These are phyloP conservation scores for Podospora sp. DNA, from an alignment of 495 filamentous ascomycete species.

Conservation along the genomic window DNA sequence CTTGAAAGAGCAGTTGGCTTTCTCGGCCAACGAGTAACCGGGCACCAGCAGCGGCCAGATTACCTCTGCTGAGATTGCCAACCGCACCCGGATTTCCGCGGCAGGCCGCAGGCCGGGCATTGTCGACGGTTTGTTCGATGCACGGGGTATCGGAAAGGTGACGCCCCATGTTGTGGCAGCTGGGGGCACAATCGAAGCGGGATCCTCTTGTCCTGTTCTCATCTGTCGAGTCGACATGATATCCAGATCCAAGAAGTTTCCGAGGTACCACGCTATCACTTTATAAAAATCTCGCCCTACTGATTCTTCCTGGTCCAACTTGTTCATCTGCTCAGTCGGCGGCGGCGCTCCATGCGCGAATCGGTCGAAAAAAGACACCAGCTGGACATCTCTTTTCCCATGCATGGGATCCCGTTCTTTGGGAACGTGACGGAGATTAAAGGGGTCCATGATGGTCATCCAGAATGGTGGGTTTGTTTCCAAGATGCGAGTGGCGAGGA, in stretches of 20 bases:
- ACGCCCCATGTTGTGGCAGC: too few species aligned
- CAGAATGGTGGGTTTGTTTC: conserved; percentile 23
- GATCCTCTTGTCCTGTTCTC: too few species aligned
- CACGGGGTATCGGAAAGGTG: too few species aligned
- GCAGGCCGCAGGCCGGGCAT: too few species aligned
- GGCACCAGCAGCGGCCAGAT: conserved; percentile 41
- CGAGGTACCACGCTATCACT: too few species aligned
- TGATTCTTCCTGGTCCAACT: background rate
- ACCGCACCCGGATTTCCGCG: background rate
- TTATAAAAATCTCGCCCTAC: background rate
- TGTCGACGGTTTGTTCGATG: too few species aligned
- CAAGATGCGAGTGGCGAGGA: conserved; percentile 32
- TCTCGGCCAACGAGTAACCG: conserved; percentile 35
- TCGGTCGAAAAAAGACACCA: background rate
- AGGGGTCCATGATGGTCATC: conserved; percentile 26
- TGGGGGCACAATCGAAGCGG: too few species aligned
- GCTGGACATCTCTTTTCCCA: background rate
- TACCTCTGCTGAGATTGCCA: conserved; percentile 28
- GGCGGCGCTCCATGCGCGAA: background rate
- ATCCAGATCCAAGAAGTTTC: too few species aligned
- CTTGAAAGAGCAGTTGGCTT: conserved; percentile 25
- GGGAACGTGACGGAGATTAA: conserved; percentile 20
- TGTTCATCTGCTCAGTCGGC: background rate
- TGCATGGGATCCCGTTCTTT: background rate
- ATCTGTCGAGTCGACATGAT: too few species aligned